These are phyloP conservation scores for Lepidium didymum DNA, from an alignment of 345 rosid species.

Conservation along the genomic window DNA sequence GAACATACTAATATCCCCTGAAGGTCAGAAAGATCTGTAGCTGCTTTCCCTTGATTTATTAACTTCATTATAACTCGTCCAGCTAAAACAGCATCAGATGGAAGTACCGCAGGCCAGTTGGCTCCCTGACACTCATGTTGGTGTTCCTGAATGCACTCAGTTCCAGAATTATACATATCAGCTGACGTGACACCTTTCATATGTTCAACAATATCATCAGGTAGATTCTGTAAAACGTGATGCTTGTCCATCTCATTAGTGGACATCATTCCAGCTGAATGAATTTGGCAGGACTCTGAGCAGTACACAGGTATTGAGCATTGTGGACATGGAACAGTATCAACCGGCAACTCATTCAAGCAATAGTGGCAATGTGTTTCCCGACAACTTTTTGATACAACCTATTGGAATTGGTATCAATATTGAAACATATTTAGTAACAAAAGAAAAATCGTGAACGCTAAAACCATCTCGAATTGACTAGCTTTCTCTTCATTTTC, in stretches of 20 bases:
- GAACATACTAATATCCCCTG: too few relatives aligned
- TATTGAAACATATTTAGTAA: conserved; percentile 2
- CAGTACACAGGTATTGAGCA: conserved; percentile 76
- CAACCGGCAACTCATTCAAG: conserved; percentile 66
- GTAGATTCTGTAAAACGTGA: too few relatives aligned
- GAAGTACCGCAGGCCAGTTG: too few relatives aligned
- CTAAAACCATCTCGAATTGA: background rate
- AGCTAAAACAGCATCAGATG: too few relatives aligned
- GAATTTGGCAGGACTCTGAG: conserved; percentile 56
- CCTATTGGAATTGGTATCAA: conserved; percentile 30
- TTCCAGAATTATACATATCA: too few relatives aligned
- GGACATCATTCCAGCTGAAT: conserved; percentile 44
- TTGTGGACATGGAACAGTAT: conserved; percentile 60
- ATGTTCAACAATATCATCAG: too few relatives aligned
- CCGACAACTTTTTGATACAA: conserved; percentile 56
- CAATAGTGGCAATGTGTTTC: conserved; percentile 82
- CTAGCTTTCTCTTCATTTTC: background rate
- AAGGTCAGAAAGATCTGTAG: too few relatives aligned
- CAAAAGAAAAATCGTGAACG: background rate
- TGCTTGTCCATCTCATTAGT: conserved; percentile 6
- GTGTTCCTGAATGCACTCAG: too few relatives aligned
- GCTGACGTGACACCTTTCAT: too few relatives aligned
- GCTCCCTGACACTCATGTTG: too few relatives aligned
- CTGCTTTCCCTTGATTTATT: too few relatives aligned
- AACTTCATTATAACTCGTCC: too few relatives aligned